Evolutionary conservation across 225 moss, liverwort and hornwort genomes (phyloP).

Genomic region (Anthoceros angustus): DNA sequence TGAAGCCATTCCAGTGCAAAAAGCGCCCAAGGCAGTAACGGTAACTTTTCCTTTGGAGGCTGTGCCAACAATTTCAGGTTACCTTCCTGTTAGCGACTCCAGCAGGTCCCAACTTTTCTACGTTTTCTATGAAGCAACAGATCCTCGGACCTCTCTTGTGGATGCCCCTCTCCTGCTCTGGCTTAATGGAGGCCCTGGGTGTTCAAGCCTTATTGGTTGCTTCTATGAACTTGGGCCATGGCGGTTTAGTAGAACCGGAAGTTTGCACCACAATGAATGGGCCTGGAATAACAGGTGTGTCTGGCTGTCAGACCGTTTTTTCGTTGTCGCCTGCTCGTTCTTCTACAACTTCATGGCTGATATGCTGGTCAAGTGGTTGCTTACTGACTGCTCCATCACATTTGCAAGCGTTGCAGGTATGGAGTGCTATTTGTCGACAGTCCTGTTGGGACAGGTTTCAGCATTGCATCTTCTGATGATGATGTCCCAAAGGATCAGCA

Average conservation of each 20-base stretch:
- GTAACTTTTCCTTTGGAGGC: constrained; percentile 13
- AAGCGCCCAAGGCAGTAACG: neutral
- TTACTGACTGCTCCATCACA: no score
- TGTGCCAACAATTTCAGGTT: constrained; percentile 28
- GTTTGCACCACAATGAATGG: constrained; percentile 21
- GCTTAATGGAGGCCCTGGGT: constrained; percentile 38
- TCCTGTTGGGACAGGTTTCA: constrained; percentile 37
- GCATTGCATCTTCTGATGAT: constrained; percentile 20
- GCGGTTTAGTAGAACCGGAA: constrained; percentile 19
- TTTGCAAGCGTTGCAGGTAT: neutral
- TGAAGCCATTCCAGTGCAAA: neutral
- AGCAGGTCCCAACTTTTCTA: constrained; percentile 30
- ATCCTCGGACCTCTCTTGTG: constrained; percentile 13
- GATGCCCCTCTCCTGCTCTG: constrained; percentile 34
- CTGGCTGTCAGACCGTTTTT: neutral
- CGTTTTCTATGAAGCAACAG: constrained; percentile 32
- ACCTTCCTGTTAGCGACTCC: constrained; percentile 22
- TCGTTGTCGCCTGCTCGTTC: neutral
- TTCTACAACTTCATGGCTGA: neutral
- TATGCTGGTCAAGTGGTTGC: no score
- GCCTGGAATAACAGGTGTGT: constrained; percentile 26
- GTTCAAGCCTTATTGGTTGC: constrained; percentile 29
- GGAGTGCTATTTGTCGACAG: constrained; percentile 41
- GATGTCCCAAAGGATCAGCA: constrained; percentile 18
- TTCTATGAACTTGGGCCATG: constrained; percentile 42